Evolutionary conservation across 805 yeast genomes (phyloP), one percentile per base, ranked within the genome.

Genomic region (Candida xiaguanensis): DNA sequence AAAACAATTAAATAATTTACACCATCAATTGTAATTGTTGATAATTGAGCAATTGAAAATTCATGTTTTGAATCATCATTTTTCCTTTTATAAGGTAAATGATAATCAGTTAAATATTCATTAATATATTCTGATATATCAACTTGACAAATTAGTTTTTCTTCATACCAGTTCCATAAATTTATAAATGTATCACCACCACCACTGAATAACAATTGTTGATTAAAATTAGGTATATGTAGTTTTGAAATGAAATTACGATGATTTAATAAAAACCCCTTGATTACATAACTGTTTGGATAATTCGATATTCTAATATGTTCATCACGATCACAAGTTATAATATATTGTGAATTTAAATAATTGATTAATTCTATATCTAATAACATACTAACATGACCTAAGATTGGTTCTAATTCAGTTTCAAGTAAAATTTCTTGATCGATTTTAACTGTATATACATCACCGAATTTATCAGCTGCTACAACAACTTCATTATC

Each of bases 391-490:
- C 97, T 90, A 4, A 93, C 98, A 61, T 93, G 99, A 6, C 99
- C 99, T 39, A 91, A 65, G 5, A 91, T 71, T 2, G 97, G 97
- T 27, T 67, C 74, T 36, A 67, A 50, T 1, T 46, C 37, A 31
- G 77, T 58, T 33, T 74, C 76, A 3, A 72, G 70, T 2, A 64
- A 58, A n/a, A n/a, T n/a, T n/a, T n/a, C n/a, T n/a, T n/a, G n/a
- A 16, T 63, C 64, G 20, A 79, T 61, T 2, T 72, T 63, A 27
- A 87, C 67, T 1, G 73, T 59, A 58, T 86, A 93, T 5, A 89
- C 96, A 61, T 93, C 99, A 34, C 99, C 99, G 56, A 91, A 93
- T 65, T 93, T 93, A 59, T 93, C 99, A 15, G 95, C 96, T 17
- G 90, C 74, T 2, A 88, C 58, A 6, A 90, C 60, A 11, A 64